Evolutionary conservation across 257 asterid genomes (phyloP), one percentile per base, ranked within the genome.

Genomic region (Nicotiana tabacum): DNA sequence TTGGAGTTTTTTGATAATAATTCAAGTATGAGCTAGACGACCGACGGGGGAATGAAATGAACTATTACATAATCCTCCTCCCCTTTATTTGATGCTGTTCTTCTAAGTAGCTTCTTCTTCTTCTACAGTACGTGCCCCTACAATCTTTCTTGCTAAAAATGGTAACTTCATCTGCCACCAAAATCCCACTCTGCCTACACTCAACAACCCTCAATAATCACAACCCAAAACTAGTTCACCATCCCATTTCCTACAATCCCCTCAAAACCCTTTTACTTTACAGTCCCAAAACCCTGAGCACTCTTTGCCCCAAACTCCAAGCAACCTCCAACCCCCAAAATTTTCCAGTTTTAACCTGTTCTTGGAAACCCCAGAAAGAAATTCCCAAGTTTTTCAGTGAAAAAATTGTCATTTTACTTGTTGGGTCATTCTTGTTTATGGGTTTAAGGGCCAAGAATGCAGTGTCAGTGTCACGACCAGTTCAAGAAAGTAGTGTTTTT

Each of bases 391-490:
- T 81, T 84, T 46, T 88, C 60, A 84, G 83, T 3, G 85, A 88
- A 81, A 95, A 85, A 64, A 56, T 89, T 27, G 91, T 88, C n/a
- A 66, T 92, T 82, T 62, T 94, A 69, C 85, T 92, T 11, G 17
- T 96, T 79, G 97, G 99, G 53, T 91, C 95, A 5, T 89, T 94
- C 69, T 8, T 92, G 84, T 87, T 91, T 13, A 35, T 81, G 82
- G 97, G 67, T 69, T 56, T 89, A 55, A 90, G 84, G 39, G 80
- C 85, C 29, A 86, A 88, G 89, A 89, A 91, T 43, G 91, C 82
- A 21, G 32, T 89, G 53, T 90, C 84, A 16, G 37, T 89, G 70
- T 90, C 97, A 21, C 83, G 76, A 4, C 97, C 97, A 67, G 87
- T 86, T 82, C 91, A 90, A 87, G 91, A 88, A 82, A 91, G 83